Evolutionary conservation across 2,329 filamentous ascomycete genomes (phyloP), one percentile per base, ranked within the genome.

Genomic region (Colletotrichum tanaceti): DNA sequence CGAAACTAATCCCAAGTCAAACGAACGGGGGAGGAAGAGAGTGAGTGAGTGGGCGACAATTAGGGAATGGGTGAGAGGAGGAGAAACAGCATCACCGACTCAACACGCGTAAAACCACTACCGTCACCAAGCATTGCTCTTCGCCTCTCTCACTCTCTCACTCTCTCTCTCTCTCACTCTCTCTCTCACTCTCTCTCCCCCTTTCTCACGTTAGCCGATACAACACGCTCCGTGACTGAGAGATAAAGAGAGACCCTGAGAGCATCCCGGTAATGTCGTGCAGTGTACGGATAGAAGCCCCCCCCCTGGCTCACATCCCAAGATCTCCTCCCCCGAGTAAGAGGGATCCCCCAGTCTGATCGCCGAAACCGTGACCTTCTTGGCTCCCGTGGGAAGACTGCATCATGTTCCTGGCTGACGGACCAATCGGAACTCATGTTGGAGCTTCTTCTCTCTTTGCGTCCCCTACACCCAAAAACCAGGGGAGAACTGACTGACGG

Each of bases 281-380:
- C n/a, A n/a, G n/a, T n/a, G n/a, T n/a, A n/a, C n/a, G n/a, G n/a
- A n/a, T n/a, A n/a, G n/a, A 50, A 35, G 32, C 7, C 38, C 35
- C 22, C 35, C 22, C 44, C 38, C 47, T 50, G 28, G 20, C 18
- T 58, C 41, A 35, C 41, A 1, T 35, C 38, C 38, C 55, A 55
- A 50, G 65, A 68, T 68, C 65, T 65, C 13, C 61, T n/a, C 24
- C 24, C 24, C n/a, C 49, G n/a, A 60, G 39, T 16, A 60, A 9
- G 28, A 32, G 28, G 28, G 9, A 32, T 32, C 57, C 49, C 32
- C 41, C 62, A 39, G 65, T 68, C 65, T 49, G 65, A 68, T 68
- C 65, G 55, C 55, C 61, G 61, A 68, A 68, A 68, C 62, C 62
- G 62, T 55, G 60, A 68, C 65, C 65, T 60, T 68, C 65, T 68